phyloP scores from a whole-genome alignment of 1,284 basidiomycete species.

The Chiua sp. region DNA sequence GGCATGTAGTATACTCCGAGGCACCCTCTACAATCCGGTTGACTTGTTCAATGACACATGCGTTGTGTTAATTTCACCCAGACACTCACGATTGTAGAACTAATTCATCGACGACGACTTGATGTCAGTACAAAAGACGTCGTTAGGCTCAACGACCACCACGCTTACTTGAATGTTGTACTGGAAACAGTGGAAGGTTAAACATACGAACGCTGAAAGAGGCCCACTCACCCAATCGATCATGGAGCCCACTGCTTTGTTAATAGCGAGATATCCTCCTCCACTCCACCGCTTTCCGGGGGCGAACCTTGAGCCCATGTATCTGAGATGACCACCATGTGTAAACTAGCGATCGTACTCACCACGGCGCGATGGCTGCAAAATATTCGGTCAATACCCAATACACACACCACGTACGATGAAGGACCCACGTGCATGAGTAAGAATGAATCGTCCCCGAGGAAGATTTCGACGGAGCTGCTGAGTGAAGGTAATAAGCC shows the following conservation, averaged over 20 bases:
- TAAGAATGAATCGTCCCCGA: constrained; percentile 42
- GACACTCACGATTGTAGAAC: constrained; percentile 67
- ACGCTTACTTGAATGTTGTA: constrained; percentile 51
- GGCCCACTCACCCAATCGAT: constrained; percentile 53
- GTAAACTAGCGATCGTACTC: not conserved
- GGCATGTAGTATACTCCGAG: constrained; percentile 51
- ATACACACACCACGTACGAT: not conserved
- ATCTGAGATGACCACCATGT: not conserved
- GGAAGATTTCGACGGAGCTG: constrained; percentile 43
- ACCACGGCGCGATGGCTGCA: constrained; percentile 37
- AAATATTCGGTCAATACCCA: constrained; percentile 7
- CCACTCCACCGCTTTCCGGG: constrained; percentile 29
- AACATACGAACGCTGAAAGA: not conserved
- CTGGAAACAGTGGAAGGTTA: constrained; percentile 16
- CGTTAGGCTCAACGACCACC: not conserved
- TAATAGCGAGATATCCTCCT: constrained; percentile 61
- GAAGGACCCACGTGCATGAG: constrained; percentile 42
- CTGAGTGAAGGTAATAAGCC: constrained; percentile 51
- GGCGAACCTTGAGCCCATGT: constrained; percentile 27
- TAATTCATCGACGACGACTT: constrained; percentile 23
- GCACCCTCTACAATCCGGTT: constrained; percentile 43
- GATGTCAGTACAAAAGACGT: constrained; percentile 1
- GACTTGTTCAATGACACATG: not conserved
- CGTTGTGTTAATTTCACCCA: not conserved
- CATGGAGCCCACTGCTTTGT: constrained; percentile 57